Base-by-base conservation (phyloP, 176 grass and related monocot species). In the Eragrostis curvula region DNA sequence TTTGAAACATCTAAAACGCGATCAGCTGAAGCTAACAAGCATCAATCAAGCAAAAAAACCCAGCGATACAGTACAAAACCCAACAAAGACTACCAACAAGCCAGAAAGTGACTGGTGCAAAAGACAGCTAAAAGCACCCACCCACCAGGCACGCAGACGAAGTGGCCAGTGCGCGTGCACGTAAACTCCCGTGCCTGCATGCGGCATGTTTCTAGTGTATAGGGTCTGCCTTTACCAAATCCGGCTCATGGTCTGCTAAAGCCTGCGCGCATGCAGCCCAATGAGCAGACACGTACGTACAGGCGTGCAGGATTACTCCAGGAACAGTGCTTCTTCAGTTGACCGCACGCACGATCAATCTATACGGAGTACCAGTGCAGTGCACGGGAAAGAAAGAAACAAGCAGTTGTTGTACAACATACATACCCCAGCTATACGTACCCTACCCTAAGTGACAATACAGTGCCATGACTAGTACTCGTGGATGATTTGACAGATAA, bases 271-370 rank as follows among this genome's bases (percentile, higher is more conserved):
- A 20, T 79, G 81, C 87, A 84, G 29, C 12, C 81, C 32, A 74
- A 41, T 65, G 53, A 55, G 74, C 58, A 48, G 80, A 65, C 75
- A 88, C 62, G 68, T 72, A 84, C 75, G 81, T 74, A 88, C 58
- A 60, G 24, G 58, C 58, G 58, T 60, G 58, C 24, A 28, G 23
- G n/a, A 24, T 23, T 21, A 0, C n/a, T 24, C n/a, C 20, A 12
- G 23, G 56, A 58, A n/a, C 51, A 20, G 17, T 0, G 15, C 15
- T 20, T 18, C 21, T 65, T 29, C 45, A 27, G 29, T 51, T n/a
- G 27, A 75, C 32, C 27, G n/a, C 29, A 46, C 15, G 15, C 5
- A 5, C 51, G 16, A 14, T 20, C 16, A 5, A 20, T 7, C 51
- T 3, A 4, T 45, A 6, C 44, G 44, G 32, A 2, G 32, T 36